Base-by-base conservation (phyloP, 371 early-diverging fungal genomes). In the Paraphysoderma sedebokerense region DNA sequence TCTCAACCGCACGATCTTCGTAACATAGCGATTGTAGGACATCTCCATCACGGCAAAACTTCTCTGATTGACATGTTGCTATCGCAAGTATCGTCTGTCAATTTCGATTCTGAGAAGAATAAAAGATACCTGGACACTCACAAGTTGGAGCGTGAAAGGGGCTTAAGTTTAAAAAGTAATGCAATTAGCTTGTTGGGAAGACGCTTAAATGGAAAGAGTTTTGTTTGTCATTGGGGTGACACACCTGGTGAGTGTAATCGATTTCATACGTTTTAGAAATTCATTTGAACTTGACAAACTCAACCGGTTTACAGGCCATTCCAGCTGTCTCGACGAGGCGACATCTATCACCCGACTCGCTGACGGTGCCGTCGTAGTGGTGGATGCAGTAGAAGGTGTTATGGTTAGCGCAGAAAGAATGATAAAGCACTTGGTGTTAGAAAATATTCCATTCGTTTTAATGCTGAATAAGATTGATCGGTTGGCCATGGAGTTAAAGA, bases 381-480 rank as follows among this genome's bases (percentile, higher is more conserved):
- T 98, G 6, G 98, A 98, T 65, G 92, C 84, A 1, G 74, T 96
- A 8, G 98, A 98, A 56, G 98, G 98, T 32, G 89, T 84, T 5
- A 92, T 95, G 98, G 76, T 80, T 24, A 83, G 78, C 60, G 92
- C 95, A 0, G 87, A 88, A 52, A 82, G 86, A 38, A 60, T 87
- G n/a, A 85, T 97, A 50, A 71, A 72, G 34, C 81, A 85, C 28
- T 74, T 85, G 36, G 74, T 92, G 29, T 71, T 72, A 33, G 90
- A 91, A 55, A 72, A 75, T 2, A 52, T 95, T 30, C 66, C 81
- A 9, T 70, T 98, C 55, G 80, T 82, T 1, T 60, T 96, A 44
- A 81, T 95, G 15, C 66, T 98, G 46, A 96, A 91, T 76, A 98
- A 98, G 67, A 76, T 98, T 3, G 98, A 98, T 65, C 79, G 98